phyloP scores from a whole-genome alignment of 2,329 filamentous ascomycete species.

The Alternaria consortialis region DNA sequence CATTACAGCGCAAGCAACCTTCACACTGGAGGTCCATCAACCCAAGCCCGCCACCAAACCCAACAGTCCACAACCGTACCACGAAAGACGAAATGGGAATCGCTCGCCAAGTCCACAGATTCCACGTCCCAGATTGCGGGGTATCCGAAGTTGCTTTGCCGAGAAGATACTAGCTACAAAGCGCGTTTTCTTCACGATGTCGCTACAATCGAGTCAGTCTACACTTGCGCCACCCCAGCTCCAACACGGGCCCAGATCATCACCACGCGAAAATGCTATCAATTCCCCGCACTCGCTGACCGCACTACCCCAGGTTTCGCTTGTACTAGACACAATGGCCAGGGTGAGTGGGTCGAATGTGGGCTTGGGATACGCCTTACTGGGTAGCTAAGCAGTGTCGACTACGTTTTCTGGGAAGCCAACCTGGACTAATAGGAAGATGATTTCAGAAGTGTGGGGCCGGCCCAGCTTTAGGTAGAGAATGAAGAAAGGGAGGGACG shows the following conservation, averaged over 20 bases:
- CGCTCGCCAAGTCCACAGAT: background rate
- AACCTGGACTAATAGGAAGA: conserved; percentile 17
- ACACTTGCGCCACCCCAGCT: conserved; percentile 7
- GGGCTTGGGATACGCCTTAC: conserved; percentile 6
- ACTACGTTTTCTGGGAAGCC: background rate
- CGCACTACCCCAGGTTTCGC: conserved; percentile 31
- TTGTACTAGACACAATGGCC: conserved; percentile 12
- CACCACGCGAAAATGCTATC: conserved; percentile 4
- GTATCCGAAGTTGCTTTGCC: conserved; percentile 19
- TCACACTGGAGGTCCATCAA: background rate
- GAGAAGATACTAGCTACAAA: conserved; percentile 18
- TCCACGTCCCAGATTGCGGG: conserved; percentile 22
- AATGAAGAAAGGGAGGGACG: background rate
- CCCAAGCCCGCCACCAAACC: background rate
- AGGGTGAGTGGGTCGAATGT: conserved; percentile 10
- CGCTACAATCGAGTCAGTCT: conserved; percentile 30
- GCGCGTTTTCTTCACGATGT: conserved; percentile 4
- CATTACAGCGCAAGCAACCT: background rate
- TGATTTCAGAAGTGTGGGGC: conserved; percentile 15
- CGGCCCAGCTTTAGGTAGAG: background rate
- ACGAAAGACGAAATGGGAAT: conserved; percentile 13
- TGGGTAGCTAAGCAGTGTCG: background rate
- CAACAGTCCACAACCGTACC: background rate
- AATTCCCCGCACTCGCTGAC: conserved; percentile 38
- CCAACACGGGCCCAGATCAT: conserved; percentile 14